A percentile compares a stretch with the other conserved stretches of the same genome.
Evolutionary conservation across 2,329 filamentous ascomycete genomes (phyloP).

Genomic region (Talaromyces rugulosus): DNA sequence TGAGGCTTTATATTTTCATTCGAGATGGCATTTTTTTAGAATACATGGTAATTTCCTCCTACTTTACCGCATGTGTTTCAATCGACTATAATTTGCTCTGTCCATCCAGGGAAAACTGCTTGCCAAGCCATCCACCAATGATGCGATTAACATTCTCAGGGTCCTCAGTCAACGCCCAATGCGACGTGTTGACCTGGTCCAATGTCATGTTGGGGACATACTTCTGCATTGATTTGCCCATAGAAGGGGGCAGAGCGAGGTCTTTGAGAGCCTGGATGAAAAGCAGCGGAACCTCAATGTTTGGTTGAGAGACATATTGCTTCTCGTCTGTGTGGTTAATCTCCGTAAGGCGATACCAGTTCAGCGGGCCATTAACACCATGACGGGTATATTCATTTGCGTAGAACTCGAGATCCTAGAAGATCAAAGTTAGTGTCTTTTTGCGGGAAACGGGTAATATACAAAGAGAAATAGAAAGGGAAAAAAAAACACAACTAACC

Average conservation of each 20-base stretch:
- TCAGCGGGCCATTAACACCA: slow-evolving; percentile 74
- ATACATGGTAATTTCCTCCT: neutral
- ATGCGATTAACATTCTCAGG: slow-evolving; percentile 65
- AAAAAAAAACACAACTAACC: slow-evolving; percentile 32
- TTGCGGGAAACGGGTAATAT: neutral
- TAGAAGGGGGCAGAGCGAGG: slow-evolving; percentile 63
- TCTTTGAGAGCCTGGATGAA: slow-evolving; percentile 73
- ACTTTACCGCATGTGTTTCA: neutral
- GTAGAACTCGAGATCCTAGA: slow-evolving; percentile 70
- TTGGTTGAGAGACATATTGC: slow-evolving; percentile 32
- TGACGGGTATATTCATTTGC: slow-evolving; percentile 64
- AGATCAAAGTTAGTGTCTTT: neutral
- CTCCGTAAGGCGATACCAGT: slow-evolving; percentile 78
- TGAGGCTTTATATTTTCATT: too few species aligned
- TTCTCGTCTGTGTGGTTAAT: slow-evolving; percentile 74
- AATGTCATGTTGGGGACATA: slow-evolving; percentile 62
- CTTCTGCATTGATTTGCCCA: slow-evolving; percentile 69
- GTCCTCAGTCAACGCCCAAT: slow-evolving; percentile 80
- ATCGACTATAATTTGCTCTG: slow-evolving; percentile 42
- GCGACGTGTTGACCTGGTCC: slow-evolving; percentile 63
- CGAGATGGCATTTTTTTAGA: neutral
- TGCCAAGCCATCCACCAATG: slow-evolving; percentile 64
- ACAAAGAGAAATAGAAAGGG: neutral
- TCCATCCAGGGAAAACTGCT: slow-evolving; percentile 40
- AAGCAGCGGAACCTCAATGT: slow-evolving; percentile 60